Evolutionary conservation across 2,329 filamentous ascomycete genomes (phyloP).

Genomic region (Calonectria hongkongensis): DNA sequence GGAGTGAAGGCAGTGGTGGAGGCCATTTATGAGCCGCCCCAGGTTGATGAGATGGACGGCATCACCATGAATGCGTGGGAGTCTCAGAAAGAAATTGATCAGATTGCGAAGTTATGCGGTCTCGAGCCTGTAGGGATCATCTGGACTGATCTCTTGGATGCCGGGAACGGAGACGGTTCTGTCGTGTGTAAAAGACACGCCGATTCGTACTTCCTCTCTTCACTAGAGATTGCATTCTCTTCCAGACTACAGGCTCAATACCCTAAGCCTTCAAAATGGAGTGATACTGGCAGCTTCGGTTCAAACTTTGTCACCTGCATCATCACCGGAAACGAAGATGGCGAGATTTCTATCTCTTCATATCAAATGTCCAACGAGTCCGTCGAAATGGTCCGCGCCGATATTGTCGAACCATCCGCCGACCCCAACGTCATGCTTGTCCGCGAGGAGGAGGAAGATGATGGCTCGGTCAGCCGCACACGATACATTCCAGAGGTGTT

Average conservation of each 20-base stretch:
- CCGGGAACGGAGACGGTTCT: slow-evolving; percentile 86
- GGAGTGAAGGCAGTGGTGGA: slow-evolving; percentile 97
- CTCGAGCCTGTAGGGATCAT: slow-evolving; percentile 93
- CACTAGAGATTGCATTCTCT: slow-evolving; percentile 92
- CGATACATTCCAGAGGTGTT: slow-evolving; percentile 98
- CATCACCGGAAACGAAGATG: slow-evolving; percentile 92
- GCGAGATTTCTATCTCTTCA: slow-evolving; percentile 90
- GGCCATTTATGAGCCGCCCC: slow-evolving; percentile 96
- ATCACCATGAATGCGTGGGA: slow-evolving; percentile 90
- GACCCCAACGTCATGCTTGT: slow-evolving; percentile 97
- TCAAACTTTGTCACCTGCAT: slow-evolving; percentile 98
- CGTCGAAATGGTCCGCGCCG: slow-evolving; percentile 96
- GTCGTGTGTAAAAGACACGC: slow-evolving; percentile 97
- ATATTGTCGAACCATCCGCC: slow-evolving; percentile 95
- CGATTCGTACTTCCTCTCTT: slow-evolving; percentile 95
- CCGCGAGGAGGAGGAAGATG: slow-evolving; percentile 91
- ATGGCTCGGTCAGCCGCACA: slow-evolving; percentile 79
- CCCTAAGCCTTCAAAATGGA: slow-evolving; percentile 96
- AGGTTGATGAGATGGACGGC: slow-evolving; percentile 91
- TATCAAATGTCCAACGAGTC: slow-evolving; percentile 97
- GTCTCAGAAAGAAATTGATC: slow-evolving; percentile 87
- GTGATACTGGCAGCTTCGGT: slow-evolving; percentile 93
- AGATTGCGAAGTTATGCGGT: slow-evolving; percentile 87
- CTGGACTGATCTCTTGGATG: slow-evolving; percentile 92
- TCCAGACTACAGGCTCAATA: slow-evolving; percentile 91